A percentile compares a stretch with the other conserved stretches of the same genome.
Conservation (phyloP, 306 rosid species). For the Erythrophleum fordii region DNA sequence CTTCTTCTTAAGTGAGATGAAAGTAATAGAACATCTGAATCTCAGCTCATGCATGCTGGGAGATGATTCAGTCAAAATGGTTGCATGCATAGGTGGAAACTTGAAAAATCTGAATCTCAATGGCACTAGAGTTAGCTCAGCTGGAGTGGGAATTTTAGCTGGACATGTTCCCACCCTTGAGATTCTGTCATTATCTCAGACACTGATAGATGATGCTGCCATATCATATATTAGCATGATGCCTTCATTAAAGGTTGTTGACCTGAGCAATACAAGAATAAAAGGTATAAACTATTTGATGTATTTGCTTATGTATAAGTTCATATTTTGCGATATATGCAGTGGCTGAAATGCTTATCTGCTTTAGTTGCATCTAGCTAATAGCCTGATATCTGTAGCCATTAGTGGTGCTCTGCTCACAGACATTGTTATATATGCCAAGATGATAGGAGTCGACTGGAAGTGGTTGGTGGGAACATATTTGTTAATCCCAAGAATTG, state of each 20-base stretch:
- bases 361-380: slow-evolving; percentile 12
- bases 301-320: slow-evolving; percentile 23
- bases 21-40: slow-evolving; percentile 72
- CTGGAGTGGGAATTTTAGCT: slow-evolving; percentile 70
- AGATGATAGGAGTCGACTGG: not conserved
- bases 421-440: not conserved
- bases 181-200: slow-evolving; percentile 66
- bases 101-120: slow-evolving; percentile 76
- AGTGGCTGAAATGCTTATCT: slow-evolving; percentile 19
- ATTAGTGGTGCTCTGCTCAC: slow-evolving; percentile 22
- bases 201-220: slow-evolving; percentile 73
- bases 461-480: not conserved
- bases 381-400: slow-evolving; percentile 25
- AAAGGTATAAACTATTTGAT: slow-evolving; percentile 62
- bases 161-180: slow-evolving; percentile 80
- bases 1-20: slow-evolving; percentile 62
- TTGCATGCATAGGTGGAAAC: slow-evolving; percentile 65
- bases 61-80: slow-evolving; percentile 66
- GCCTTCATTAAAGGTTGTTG: slow-evolving; percentile 76
- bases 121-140: slow-evolving; percentile 71
- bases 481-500: not conserved
- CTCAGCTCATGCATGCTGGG: slow-evolving; percentile 72
- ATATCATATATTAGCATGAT: slow-evolving; percentile 66
- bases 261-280: slow-evolving; percentile 73
- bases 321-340: not conserved